These are phyloP conservation scores for Ogataea trehaloabstinens DNA, from an alignment of 805 yeast species.

Conservation along the genomic window DNA sequence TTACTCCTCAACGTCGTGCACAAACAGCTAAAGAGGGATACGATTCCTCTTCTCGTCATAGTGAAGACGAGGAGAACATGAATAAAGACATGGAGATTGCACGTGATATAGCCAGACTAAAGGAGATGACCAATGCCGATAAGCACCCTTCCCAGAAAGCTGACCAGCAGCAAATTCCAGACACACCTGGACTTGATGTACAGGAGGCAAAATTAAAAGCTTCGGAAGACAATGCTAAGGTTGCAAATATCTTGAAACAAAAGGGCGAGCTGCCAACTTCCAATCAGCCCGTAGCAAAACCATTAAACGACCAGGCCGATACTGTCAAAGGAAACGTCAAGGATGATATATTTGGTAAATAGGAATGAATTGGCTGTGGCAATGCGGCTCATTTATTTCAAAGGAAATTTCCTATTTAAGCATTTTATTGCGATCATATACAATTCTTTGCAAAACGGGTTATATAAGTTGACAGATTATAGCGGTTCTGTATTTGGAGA, in stretches of 20 bases:
- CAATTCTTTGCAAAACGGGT: too few relatives aligned
- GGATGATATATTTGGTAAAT: too few relatives aligned
- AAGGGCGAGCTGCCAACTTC: constrained; percentile 24
- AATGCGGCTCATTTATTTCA: too few relatives aligned
- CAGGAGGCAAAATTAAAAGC: constrained; percentile 15
- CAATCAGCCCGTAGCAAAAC: constrained; percentile 26
- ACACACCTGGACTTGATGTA: constrained; percentile 2
- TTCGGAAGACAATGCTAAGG: constrained; percentile 17
- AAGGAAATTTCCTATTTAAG: too few relatives aligned
- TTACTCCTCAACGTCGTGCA: neutral
- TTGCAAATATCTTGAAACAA: constrained; percentile 24
- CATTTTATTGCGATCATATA: too few relatives aligned
- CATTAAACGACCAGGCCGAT: constrained; percentile 26
- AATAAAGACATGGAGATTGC: neutral
- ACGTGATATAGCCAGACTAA: constrained; percentile 1
- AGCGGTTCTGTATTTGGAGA: too few relatives aligned
- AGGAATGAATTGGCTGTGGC: too few relatives aligned
- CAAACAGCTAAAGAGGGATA: neutral
- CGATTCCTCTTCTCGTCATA: neutral
- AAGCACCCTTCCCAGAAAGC: neutral
- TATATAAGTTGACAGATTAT: too few relatives aligned
- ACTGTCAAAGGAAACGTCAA: constrained; percentile 13
- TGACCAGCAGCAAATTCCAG: neutral
- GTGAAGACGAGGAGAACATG: neutral
- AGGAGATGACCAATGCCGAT: neutral